A percentile compares a stretch with the other conserved stretches of the same genome.
These are phyloP conservation scores for Termitomyces sp. DNA, from an alignment of 768 basidiomycete genomes.

Conservation along the genomic window DNA sequence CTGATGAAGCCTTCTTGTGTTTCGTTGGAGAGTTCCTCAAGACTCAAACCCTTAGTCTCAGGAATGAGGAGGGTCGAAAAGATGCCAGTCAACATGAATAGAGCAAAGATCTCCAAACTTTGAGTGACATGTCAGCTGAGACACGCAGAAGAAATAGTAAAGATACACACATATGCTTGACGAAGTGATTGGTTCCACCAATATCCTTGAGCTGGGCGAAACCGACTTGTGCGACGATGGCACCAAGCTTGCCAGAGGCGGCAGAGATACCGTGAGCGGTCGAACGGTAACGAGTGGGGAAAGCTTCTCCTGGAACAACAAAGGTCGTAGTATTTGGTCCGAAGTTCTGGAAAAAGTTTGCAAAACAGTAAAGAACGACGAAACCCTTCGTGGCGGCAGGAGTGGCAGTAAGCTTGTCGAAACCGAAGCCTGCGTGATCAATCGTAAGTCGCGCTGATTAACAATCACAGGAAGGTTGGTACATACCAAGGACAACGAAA, in stretches of 20 bases:
- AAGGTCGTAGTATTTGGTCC: slow-evolving; percentile 83
- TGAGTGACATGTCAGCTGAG: slow-evolving; percentile 1
- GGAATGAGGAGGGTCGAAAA: slow-evolving; percentile 78
- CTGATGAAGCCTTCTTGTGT: slow-evolving; percentile 58
- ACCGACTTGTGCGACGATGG: slow-evolving; percentile 76
- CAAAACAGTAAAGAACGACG: slow-evolving; percentile 81
- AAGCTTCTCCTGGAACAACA: slow-evolving; percentile 75
- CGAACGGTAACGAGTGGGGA: slow-evolving; percentile 87
- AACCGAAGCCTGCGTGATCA: slow-evolving; percentile 56
- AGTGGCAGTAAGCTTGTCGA: slow-evolving; percentile 50
- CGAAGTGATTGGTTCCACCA: slow-evolving; percentile 56
- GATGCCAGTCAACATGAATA: slow-evolving; percentile 86
- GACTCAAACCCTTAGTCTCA: slow-evolving; percentile 65
- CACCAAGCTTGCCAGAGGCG: slow-evolving; percentile 80
- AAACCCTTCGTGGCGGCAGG: slow-evolving; percentile 49
- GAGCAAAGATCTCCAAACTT: slow-evolving; percentile 75
- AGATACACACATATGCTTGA: slow-evolving; percentile 62
- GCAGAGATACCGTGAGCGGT: slow-evolving; percentile 85
- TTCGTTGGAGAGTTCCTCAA: slow-evolving; percentile 77
- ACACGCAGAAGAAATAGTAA: not conserved
- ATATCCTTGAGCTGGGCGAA: slow-evolving; percentile 69
- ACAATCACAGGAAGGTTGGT: not conserved
- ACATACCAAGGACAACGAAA: slow-evolving; percentile 67
- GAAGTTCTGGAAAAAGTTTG: slow-evolving; percentile 90
- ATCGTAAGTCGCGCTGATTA: not conserved